Evolutionary conservation across 2,329 filamentous ascomycete species (phyloP), one percentile per base, ranked within the genome.

Genomic region (Thelonectria blattea): DNA sequence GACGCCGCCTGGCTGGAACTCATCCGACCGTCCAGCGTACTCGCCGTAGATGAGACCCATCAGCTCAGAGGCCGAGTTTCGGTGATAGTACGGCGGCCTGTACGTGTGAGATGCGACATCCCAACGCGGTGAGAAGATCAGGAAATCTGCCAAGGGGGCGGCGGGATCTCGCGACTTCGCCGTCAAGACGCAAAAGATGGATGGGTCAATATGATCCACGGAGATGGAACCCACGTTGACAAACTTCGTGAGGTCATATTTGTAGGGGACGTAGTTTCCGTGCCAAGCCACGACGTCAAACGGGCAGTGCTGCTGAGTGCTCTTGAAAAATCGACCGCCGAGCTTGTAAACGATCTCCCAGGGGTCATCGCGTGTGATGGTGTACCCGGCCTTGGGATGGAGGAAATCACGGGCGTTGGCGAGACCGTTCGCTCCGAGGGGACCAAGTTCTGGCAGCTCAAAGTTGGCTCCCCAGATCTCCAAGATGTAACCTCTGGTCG

Each of bases 241-340:
- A 79, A 88, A 75, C 58, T 82, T 83, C 12, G 80, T 83, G 6
- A 85, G 72, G 58, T 82, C 82, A 72, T 85, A 85, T 72, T 85
- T 85, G 74, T 81, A 84, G 0, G 82, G 82, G 54, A 86, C 85
- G 71, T 89, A 88, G 57, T 85, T 86, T 24, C 88, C 88, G 65
- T 89, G 87, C 88, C 88, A 91, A 2, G 86, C 88, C 1, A 90
- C 85, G 2, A 90, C 88, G 65, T 91, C 88, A 66, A 90, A 91
- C 0, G 88, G 88, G 3, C 83, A 86, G 72, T 90, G 88, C 24
- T 77, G 78, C 71, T 91, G 88, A 37, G 79, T 81, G 56, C 83
- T 85, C 15, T 76, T 76, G 70, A 88, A 89, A 47, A 89, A 82
- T 57, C 82, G 81, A 5, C 87, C 87, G 2, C 80, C 81, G 54